Evolutionary conservation across 768 basidiomycete species (phyloP).

Genomic region (Tricholoma matsutake): DNA sequence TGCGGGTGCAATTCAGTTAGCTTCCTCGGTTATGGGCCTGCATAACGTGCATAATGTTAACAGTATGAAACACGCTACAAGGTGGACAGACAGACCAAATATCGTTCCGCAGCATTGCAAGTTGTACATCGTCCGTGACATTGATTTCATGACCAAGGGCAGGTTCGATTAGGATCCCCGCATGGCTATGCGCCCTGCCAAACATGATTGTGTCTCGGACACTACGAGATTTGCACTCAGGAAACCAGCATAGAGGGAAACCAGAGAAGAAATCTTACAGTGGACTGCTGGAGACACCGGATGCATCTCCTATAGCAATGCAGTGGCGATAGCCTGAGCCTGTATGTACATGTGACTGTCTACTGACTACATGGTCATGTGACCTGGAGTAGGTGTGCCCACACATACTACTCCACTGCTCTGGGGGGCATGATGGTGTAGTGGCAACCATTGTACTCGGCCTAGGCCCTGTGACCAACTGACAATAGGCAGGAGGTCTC

Average conservation of each 20-base stretch:
- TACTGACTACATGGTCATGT: no score
- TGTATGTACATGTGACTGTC: no score
- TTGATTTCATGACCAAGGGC: constrained; percentile 23
- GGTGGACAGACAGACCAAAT: constrained; percentile 28
- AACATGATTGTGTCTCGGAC: constrained; percentile 38
- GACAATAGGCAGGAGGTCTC: no score
- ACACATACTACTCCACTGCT: no score
- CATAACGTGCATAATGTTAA: no score
- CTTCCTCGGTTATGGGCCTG: constrained; percentile 39
- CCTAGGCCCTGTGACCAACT: no score
- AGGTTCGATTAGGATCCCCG: constrained; percentile 31
- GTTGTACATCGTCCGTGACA: constrained; percentile 19
- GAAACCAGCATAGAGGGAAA: background rate
- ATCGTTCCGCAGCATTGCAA: constrained; percentile 29
- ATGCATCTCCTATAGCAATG: no score
- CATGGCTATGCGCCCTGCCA: constrained; percentile 30
- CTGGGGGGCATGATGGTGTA: no score
- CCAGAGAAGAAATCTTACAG: constrained; percentile 15
- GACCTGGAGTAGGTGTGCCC: no score
- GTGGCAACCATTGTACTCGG: no score
- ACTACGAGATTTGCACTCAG: constrained; percentile 6
- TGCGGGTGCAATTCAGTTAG: constrained; percentile 35
- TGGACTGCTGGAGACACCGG: constrained; percentile 20
- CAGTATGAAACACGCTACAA: no score
- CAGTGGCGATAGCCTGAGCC: no score